Conservation (phyloP, 2,329 filamentous ascomycete genomes). For the Paecilomyces sp. region DNA sequence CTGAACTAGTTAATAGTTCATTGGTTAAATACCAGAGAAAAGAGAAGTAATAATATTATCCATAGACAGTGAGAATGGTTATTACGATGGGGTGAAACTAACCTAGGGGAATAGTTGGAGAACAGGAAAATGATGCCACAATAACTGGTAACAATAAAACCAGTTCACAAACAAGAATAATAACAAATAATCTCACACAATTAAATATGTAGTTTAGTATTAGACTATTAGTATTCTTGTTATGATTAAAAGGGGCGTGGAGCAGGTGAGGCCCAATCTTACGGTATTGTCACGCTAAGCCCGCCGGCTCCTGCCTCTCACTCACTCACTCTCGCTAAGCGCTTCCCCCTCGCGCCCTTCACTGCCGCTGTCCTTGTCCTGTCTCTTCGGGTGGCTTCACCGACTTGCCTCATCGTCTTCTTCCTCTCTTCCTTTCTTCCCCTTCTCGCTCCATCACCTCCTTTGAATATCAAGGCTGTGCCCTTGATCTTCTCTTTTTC, state of each 20-base stretch:
- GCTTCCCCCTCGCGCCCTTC: conserved; percentile 2
- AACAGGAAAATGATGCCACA: neutral
- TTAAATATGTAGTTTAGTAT: neutral
- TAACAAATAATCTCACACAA: neutral
- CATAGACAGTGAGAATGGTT: neutral
- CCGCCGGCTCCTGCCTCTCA: neutral
- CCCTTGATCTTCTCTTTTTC: conserved; percentile 13
- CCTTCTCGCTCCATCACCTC: conserved; percentile 7
- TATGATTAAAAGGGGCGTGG: neutral
- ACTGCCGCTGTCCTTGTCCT: conserved; percentile 11
- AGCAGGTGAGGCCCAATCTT: neutral
- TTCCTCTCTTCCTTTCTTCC: conserved; percentile 10
- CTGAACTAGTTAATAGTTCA: too few species aligned
- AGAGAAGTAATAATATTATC: too few species aligned
- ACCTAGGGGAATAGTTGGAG: neutral
- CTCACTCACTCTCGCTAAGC: neutral
- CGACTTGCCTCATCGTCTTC: conserved; percentile 4
- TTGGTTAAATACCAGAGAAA: too few species aligned
- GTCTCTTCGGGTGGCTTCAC: conserved; percentile 12
- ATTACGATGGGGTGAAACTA: neutral
- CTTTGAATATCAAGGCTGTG: conserved; percentile 14
- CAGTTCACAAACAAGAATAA: neutral
- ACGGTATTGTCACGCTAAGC: neutral
- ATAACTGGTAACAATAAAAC: too few species aligned
- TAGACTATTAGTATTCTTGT: neutral